phyloP scores from a whole-genome alignment of 2,329 filamentous ascomycete species.

The Cryphonectria parasitica region DNA sequence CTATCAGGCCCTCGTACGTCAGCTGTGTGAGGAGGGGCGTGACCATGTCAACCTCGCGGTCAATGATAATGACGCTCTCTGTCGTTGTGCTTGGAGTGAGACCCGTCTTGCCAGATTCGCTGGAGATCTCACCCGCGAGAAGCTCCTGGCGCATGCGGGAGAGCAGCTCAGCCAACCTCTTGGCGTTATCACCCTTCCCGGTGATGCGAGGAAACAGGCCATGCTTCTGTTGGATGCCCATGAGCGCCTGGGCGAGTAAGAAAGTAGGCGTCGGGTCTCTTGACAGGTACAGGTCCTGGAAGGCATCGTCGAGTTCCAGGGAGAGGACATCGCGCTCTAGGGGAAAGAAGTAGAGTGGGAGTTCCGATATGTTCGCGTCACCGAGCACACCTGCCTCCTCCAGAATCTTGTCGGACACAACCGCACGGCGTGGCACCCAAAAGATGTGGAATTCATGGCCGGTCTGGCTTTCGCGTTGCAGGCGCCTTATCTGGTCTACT shows the following conservation, averaged over 20 bases:
- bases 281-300: constrained; percentile 83
- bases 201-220: constrained; percentile 93
- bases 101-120: constrained; percentile 64
- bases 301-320: constrained; percentile 84
- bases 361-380: constrained; percentile 85
- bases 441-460: constrained; percentile 97
- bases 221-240: constrained; percentile 89
- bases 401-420: constrained; percentile 87
- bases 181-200: constrained; percentile 94
- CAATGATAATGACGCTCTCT: constrained; percentile 92
- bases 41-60: constrained; percentile 92
- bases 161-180: constrained; percentile 83
- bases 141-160: constrained; percentile 91
- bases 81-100: constrained; percentile 84
- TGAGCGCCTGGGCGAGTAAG: constrained; percentile 85
- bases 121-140: constrained; percentile 75
- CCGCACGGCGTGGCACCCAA: constrained; percentile 90
- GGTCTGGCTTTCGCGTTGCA: constrained; percentile 84
- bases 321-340: constrained; percentile 91
- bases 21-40: constrained; percentile 91
- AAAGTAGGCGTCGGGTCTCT: constrained; percentile 93
- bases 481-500: constrained; percentile 85
- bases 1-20: constrained; percentile 94
- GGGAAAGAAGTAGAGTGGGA: constrained; percentile 88
- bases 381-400: constrained; percentile 93